Conservation (phyloP, 805 yeast species). For the Yarrowia alimentaria region DNA sequence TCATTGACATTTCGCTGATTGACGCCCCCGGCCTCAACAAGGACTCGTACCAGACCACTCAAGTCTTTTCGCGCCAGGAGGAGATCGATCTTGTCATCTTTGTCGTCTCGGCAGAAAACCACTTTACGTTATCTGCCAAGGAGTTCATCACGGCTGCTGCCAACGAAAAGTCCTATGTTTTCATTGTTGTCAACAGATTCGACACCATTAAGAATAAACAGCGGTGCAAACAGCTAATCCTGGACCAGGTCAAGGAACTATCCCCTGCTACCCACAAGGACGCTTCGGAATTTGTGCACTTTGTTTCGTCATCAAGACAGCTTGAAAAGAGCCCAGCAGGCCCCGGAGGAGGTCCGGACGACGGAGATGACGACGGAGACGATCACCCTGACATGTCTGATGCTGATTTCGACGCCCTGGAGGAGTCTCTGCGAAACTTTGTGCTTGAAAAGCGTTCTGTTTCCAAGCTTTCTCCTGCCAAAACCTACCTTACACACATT, state of each 20-base stretch:
- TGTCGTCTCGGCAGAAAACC: slow-evolving; percentile 95
- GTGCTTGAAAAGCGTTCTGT: slow-evolving; percentile 83
- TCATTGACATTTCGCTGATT: slow-evolving; percentile 84
- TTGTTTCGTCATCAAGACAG: slow-evolving; percentile 66
- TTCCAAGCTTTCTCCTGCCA: slow-evolving; percentile 89
- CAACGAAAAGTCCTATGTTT: slow-evolving; percentile 84
- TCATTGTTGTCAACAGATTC: slow-evolving; percentile 90
- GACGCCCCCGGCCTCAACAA: slow-evolving; percentile 97
- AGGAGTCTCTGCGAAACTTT: slow-evolving; percentile 79
- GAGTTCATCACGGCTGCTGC: slow-evolving; percentile 91
- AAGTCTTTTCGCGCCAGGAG: slow-evolving; percentile 92
- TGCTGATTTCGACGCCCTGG: slow-evolving; percentile 67
- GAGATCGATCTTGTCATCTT: slow-evolving; percentile 95
- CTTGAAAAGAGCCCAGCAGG: slow-evolving; percentile 43
- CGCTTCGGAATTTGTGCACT: slow-evolving; percentile 88
- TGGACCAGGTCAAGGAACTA: slow-evolving; percentile 78
- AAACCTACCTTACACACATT: slow-evolving; percentile 73
- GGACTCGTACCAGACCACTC: slow-evolving; percentile 91
- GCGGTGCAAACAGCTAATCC: slow-evolving; percentile 69
- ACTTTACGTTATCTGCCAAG: slow-evolving; percentile 88
- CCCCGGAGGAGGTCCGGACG: slow-evolving; percentile 43
- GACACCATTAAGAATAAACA: slow-evolving; percentile 81
- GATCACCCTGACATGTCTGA: slow-evolving; percentile 39
- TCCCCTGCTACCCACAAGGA: slow-evolving; percentile 91
- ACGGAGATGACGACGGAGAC: slow-evolving; percentile 40